Evolutionary conservation across 176 grass and related monocot genomes (phyloP), one percentile per base, ranked within the genome.

Genomic region (Aegilops umbellulata): DNA sequence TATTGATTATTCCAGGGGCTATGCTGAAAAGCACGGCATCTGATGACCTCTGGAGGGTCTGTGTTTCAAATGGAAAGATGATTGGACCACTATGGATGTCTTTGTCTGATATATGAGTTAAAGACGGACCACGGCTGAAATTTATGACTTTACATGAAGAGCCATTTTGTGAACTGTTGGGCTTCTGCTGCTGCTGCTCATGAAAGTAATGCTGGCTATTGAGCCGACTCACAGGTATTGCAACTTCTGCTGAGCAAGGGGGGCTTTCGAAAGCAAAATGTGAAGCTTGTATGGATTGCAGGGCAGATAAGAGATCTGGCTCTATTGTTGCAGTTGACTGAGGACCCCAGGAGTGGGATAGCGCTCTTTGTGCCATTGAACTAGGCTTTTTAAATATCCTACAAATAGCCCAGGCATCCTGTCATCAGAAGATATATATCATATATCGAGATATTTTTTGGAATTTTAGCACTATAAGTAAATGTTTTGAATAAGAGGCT

Each of bases 341-440:
- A 79, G 88, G 69, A 57, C 63, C 51, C 88, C 90, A 90, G 20
- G 96, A 84, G 62, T 94, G 90, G 83, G 92, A 92, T 19, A 91
- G 60, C 8, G 80, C 84, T 88, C 90, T 92, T 62, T 92, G 93
- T 86, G 91, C 92, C 79, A 88, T 87, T 29, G 92, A 95, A 79
- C 67, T 90, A 69, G 84, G 91, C 80, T 95, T 95, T 86, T 94
- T 94, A 80, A 98, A 95, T 80, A 98, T 92, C 65, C 90, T 94
- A 70, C 91, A 95, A 69, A 98, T 94, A 64, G 93, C 88, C 90
- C 92, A 94, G 61, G 88, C 87, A 77, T 95, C 93, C 93, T 98
- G 93, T 35, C 10, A 65, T 60, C 53, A 82, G 57, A 80, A 82
- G 39, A 74, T 17, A 46, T 29, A 47, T 47, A 31, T 16, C 10